These are phyloP conservation scores for Globisporangium cederbergense DNA, from an alignment of 352 stramenopile genomes.

Conservation along the genomic window DNA sequence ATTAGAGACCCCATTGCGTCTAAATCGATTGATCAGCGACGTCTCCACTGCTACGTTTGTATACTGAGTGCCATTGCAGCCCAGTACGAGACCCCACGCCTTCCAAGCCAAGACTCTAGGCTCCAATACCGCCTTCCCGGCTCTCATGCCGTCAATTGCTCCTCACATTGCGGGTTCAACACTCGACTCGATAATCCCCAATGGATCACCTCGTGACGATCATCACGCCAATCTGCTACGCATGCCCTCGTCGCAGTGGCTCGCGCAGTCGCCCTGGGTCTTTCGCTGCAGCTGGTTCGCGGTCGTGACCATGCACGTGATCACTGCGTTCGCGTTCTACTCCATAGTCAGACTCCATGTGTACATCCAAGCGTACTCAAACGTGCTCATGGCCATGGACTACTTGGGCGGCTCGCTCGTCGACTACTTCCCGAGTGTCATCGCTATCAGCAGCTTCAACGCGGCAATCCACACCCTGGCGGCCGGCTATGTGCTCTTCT, in stretches of 20 bases:
- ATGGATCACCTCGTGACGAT: background rate
- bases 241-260: background rate
- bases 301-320: slow-evolving; percentile 4
- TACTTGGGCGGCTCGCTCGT: slow-evolving; percentile 6
- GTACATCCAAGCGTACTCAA: slow-evolving; percentile 5
- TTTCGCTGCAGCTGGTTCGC: slow-evolving; percentile 7
- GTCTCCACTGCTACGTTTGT: too few species aligned
- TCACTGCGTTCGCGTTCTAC: slow-evolving; percentile 5
- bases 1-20: too few species aligned
- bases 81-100: too few species aligned
- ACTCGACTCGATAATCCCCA: background rate
- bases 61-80: too few species aligned
- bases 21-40: too few species aligned
- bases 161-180: background rate
- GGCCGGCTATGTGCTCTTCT: slow-evolving; percentile 8
- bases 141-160: background rate
- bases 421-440: slow-evolving; percentile 6
- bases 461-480: background rate
- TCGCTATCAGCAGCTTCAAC: background rate
- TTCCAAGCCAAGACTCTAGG: too few species aligned
- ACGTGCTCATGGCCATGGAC: slow-evolving; percentile 4
- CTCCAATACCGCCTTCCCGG: background rate
- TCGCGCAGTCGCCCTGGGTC: background rate
- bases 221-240: background rate
- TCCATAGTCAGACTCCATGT: background rate